Evolutionary conservation across 2,329 filamentous ascomycete species (phyloP).

Genomic region (Tolypocladium nubicola): DNA sequence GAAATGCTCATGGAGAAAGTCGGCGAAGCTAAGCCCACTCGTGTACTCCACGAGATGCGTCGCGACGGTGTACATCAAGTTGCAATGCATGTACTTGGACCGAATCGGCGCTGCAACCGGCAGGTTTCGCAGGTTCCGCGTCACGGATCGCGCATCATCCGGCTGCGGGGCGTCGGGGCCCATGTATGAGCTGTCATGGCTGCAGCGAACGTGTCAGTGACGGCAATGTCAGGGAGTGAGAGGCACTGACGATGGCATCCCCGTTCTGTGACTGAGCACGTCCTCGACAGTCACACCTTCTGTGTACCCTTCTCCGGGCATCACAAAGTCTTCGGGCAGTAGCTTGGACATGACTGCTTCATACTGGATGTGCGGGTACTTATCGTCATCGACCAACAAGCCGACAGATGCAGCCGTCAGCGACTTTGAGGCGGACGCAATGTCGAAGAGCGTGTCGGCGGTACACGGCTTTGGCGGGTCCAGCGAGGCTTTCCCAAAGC

Average conservation of each 20-base stretch:
- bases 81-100: slow-evolving; percentile 14
- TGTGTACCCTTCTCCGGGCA: slow-evolving; percentile 10
- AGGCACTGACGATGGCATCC: slow-evolving; percentile 11
- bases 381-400: slow-evolving; percentile 11
- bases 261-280: slow-evolving; percentile 13
- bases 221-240: too few species aligned
- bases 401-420: slow-evolving; percentile 15
- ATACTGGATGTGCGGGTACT: slow-evolving; percentile 11
- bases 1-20: slow-evolving; percentile 10
- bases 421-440: slow-evolving; percentile 15
- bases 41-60: slow-evolving; percentile 13
- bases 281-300: slow-evolving; percentile 13
- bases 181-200: slow-evolving; percentile 14
- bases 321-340: slow-evolving; percentile 15
- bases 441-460: slow-evolving; percentile 15
- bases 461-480: slow-evolving; percentile 9
- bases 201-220: slow-evolving; percentile 1
- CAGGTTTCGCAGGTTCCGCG: slow-evolving; percentile 17
- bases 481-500: slow-evolving; percentile 11
- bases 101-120: slow-evolving; percentile 10
- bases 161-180: slow-evolving; percentile 6
- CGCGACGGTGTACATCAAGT: slow-evolving; percentile 17
- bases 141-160: slow-evolving; percentile 13
- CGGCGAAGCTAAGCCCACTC: slow-evolving; percentile 7
- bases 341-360: slow-evolving; percentile 12